Conservation (phyloP, 1,139 yeast genomes). For the Debaryomyces sp. region DNA sequence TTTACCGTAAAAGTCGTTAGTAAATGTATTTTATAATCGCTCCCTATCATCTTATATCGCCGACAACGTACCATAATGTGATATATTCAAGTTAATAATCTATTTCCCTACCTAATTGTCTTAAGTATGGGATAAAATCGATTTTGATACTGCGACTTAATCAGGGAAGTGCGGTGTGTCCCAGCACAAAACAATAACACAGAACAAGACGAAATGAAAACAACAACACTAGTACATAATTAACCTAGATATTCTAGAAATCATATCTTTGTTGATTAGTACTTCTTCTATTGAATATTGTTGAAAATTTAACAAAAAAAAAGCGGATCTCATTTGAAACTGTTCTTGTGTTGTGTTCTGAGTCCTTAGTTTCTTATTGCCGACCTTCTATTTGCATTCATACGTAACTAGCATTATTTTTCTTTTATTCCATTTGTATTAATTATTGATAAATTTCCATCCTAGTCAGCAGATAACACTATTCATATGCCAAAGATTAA, state of each 20-base stretch:
- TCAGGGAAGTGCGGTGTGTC: constrained; percentile 12
- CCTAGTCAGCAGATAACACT: background rate
- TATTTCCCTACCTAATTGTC: background rate
- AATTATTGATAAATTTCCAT: constrained; percentile 1
- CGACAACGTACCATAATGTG: background rate
- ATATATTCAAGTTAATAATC: background rate
- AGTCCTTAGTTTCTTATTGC: background rate
- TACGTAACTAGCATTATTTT: background rate
- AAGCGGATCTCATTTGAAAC: background rate
- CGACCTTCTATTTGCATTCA: background rate
- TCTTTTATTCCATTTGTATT: background rate
- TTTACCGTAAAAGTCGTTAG: background rate
- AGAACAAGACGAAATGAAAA: constrained; percentile 11
- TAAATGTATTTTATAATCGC: background rate
- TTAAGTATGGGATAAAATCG: background rate
- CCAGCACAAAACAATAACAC: constrained; percentile 13
- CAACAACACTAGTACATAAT: constrained; percentile 4
- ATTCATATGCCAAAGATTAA: constrained; percentile 23
- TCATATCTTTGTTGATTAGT: constrained; percentile 1
- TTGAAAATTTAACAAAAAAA: background rate
- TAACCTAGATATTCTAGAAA: background rate
- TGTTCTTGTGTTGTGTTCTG: background rate
- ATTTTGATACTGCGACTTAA: constrained; percentile 7
- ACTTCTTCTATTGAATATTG: background rate
- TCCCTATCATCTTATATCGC: background rate